These are phyloP conservation scores for Viridothelium virens DNA, from an alignment of 495 filamentous ascomycete species.

Conservation along the genomic window DNA sequence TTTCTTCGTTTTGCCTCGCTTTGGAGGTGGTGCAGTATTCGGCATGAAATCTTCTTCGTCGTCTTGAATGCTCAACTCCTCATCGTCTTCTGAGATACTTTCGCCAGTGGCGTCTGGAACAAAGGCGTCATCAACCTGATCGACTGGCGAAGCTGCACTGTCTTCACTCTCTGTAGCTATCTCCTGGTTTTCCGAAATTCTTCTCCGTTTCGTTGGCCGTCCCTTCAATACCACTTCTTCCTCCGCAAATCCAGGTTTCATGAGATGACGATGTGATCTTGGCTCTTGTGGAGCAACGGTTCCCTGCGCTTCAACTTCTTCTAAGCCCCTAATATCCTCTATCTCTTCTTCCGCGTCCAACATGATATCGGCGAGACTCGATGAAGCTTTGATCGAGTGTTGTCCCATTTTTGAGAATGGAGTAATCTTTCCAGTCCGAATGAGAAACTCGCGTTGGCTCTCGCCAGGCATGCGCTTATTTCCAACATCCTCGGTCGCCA, in stretches of 20 bases:
- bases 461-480: slow-evolving; percentile 64
- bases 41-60: slow-evolving; percentile 40
- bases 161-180: slow-evolving; percentile 25
- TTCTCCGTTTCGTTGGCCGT: slow-evolving; percentile 38
- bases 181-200: slow-evolving; percentile 28
- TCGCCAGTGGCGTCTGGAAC: slow-evolving; percentile 15
- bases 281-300: slow-evolving; percentile 28
- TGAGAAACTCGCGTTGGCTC: slow-evolving; percentile 77
- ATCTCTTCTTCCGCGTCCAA: slow-evolving; percentile 66
- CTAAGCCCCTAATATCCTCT: slow-evolving; percentile 48
- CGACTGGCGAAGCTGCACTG: neutral
- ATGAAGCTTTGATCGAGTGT: slow-evolving; percentile 27
- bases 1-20: slow-evolving; percentile 30
- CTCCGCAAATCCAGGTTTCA: slow-evolving; percentile 67
- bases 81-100: slow-evolving; percentile 26
- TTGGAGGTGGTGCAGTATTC: slow-evolving; percentile 31
- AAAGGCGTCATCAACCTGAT: slow-evolving; percentile 3
- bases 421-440: slow-evolving; percentile 94
- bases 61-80: slow-evolving; percentile 38
- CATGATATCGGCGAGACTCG: slow-evolving; percentile 52
- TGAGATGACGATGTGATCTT: slow-evolving; percentile 71
- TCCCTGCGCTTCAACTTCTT: slow-evolving; percentile 26
- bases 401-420: slow-evolving; percentile 67
- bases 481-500: slow-evolving; percentile 33
- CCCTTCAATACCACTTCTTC: slow-evolving; percentile 31